These are phyloP conservation scores for Brasenia schreberi DNA, from an alignment of 164 flowering plant genomes.

Conservation along the genomic window DNA sequence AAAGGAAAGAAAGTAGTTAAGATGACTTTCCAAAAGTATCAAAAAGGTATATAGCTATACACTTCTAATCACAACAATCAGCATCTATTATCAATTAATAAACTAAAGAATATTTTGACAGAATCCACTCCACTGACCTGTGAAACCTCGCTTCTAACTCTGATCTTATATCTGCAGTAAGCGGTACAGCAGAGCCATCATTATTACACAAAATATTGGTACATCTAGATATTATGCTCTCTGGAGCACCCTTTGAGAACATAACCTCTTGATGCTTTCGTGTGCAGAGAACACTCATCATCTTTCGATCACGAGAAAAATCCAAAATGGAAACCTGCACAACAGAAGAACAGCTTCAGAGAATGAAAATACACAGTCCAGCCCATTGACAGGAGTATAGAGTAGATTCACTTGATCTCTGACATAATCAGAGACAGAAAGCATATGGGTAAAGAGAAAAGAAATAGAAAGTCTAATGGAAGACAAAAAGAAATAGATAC, in stretches of 20 bases:
- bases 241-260: constrained; percentile 99
- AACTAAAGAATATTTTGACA: not conserved
- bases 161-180: constrained; percentile 41
- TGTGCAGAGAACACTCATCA: constrained; percentile 95
- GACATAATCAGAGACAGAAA: not conserved
- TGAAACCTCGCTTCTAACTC: constrained; percentile 64
- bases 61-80: not conserved
- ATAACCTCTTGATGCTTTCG: constrained; percentile 59
- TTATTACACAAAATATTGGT: constrained; percentile 70
- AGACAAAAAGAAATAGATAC: not conserved
- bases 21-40: not conserved
- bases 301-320: constrained; percentile 96
- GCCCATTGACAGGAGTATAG: too few relatives aligned
- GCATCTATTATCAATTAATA: too few relatives aligned
- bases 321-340: constrained; percentile 70
- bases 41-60: not conserved
- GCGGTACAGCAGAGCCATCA: constrained; percentile 71
- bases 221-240: constrained; percentile 83
- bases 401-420: too few relatives aligned
- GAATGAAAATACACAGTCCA: not conserved
- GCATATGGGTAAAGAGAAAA: not conserved
- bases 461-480: not conserved
- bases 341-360: not conserved
- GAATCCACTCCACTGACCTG: constrained; percentile 30
- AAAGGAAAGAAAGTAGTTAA: too few relatives aligned